Base-by-base conservation (phyloP, 2,329 filamentous ascomycete genomes). In the Amylocarpus encephaloides region DNA sequence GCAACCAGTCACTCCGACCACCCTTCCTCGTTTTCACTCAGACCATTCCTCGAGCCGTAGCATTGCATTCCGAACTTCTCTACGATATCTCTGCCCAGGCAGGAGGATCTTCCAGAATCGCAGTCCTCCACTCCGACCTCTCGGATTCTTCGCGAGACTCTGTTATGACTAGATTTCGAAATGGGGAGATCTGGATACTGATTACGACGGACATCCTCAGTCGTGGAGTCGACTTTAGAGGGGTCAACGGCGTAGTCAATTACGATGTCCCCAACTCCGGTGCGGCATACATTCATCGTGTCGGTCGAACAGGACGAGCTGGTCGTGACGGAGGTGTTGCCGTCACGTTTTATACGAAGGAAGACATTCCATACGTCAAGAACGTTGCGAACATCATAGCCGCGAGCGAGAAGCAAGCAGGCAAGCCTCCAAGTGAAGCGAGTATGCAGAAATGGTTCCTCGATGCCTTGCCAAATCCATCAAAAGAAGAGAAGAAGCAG, bases 11-110 rank as follows among this genome's bases (percentile, higher is more conserved):
- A 16, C 74, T 97, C 41, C 82, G 88, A 1, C 89, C 93, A 0
- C 93, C 93, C 0, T 95, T 96, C 70, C 77, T 98, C 5, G 85
- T 98, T 53, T 98, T 98, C 68, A 93, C 92, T 0, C 93, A 98
- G 70, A 96, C 92, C 1, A 95, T 98, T 50, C 85, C 91, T 46
- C 83, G 93, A 60, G 93, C 93, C 1, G 80, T 86, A 30, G 90
- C 93, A 5, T 77, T 98, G 1, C 84, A 95, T 66, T 83, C 87
- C 32, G 93, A 98, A 67, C 78, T 98, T 29, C 84, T 88, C 54
- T 98, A 95, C 70, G 93, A 98, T 65, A 95, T 98, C 41, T 90
- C 93, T 0, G 76, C 86, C 0, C 85, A 90, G 67, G 92, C 91
- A 5, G 91, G 91, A 38, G 91, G 91, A 13, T 83, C 86, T 1